Conservation (phyloP, 1,284 basidiomycete species). For the Leccinum laetum region DNA sequence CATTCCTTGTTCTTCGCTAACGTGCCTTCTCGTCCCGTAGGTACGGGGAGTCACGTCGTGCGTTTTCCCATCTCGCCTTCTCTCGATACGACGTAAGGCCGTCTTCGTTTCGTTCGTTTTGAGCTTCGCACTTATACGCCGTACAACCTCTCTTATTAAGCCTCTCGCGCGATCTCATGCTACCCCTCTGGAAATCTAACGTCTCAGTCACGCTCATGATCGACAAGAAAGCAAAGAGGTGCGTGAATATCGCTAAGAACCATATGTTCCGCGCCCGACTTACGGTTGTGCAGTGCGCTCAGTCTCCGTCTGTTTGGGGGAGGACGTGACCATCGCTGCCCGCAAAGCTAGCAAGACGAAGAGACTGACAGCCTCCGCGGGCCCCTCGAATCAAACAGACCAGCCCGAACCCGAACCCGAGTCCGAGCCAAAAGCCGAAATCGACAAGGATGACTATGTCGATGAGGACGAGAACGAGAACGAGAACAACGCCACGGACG, state of each 20-base stretch:
- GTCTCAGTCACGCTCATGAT: slow-evolving; percentile 88
- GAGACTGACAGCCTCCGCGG: slow-evolving; percentile 13
- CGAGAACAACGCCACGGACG: slow-evolving; percentile 5
- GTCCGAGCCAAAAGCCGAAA: slow-evolving; percentile 5
- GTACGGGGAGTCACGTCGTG: slow-evolving; percentile 72
- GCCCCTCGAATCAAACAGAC: not conserved
- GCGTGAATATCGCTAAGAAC: slow-evolving; percentile 11
- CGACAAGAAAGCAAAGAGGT: slow-evolving; percentile 95
- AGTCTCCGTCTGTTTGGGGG: slow-evolving; percentile 76
- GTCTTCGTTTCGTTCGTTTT: not conserved
- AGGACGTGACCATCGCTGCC: slow-evolving; percentile 66
- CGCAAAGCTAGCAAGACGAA: slow-evolving; percentile 35
- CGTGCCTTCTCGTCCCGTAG: slow-evolving; percentile 33
- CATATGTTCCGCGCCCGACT: not conserved
- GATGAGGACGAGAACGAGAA: slow-evolving; percentile 12
- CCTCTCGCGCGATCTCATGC: slow-evolving; percentile 70
- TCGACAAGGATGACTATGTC: slow-evolving; percentile 2
- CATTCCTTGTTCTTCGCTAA: not conserved
- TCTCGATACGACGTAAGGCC: slow-evolving; percentile 54
- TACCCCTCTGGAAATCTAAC: slow-evolving; percentile 93
- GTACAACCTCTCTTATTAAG: slow-evolving; percentile 36
- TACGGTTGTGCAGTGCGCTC: slow-evolving; percentile 52
- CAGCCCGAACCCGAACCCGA: slow-evolving; percentile 1
- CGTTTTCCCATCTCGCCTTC: slow-evolving; percentile 59
- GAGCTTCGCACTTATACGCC: slow-evolving; percentile 3